Conservation (phyloP, 2,329 filamentous ascomycete species). For the Sclerotinia subarctica region DNA sequence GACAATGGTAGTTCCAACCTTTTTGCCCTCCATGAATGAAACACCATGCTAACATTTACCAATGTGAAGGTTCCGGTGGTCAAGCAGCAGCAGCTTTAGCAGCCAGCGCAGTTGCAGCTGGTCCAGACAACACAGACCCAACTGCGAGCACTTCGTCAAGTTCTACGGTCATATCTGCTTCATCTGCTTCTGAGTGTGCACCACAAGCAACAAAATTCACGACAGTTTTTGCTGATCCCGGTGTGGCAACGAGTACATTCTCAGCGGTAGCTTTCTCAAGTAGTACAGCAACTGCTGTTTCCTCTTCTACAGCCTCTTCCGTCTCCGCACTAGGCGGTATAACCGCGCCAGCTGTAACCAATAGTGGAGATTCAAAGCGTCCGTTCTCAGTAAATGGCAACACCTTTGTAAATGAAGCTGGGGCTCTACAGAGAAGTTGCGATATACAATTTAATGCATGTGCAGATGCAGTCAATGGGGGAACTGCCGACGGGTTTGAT, state of each 20-base stretch:
- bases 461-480: constrained; percentile 53
- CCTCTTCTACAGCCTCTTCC: neutral
- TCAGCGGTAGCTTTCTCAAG: neutral
- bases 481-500: constrained; percentile 34
- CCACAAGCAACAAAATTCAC: neutral
- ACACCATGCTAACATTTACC: neutral
- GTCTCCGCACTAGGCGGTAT: constrained; percentile 44
- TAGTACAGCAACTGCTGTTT: neutral
- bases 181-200: neutral
- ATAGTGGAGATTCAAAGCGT: constrained; percentile 49
- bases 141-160: constrained; percentile 15
- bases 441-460: constrained; percentile 63
- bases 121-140: constrained; percentile 12
- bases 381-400: constrained; percentile 55
- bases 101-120: constrained; percentile 25
- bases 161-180: constrained; percentile 12
- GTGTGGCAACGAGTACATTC: neutral
- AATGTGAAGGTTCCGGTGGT: constrained; percentile 18
- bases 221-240: neutral
- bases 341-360: constrained; percentile 48
- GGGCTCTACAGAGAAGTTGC: constrained; percentile 57
- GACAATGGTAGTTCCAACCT: constrained; percentile 21
- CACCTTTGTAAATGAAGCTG: constrained; percentile 54
- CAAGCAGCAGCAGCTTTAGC: constrained; percentile 23
- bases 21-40: neutral